These are phyloP conservation scores for Trichaptum fuscoviolaceum DNA, from an alignment of 768 basidiomycete species.

Conservation along the genomic window DNA sequence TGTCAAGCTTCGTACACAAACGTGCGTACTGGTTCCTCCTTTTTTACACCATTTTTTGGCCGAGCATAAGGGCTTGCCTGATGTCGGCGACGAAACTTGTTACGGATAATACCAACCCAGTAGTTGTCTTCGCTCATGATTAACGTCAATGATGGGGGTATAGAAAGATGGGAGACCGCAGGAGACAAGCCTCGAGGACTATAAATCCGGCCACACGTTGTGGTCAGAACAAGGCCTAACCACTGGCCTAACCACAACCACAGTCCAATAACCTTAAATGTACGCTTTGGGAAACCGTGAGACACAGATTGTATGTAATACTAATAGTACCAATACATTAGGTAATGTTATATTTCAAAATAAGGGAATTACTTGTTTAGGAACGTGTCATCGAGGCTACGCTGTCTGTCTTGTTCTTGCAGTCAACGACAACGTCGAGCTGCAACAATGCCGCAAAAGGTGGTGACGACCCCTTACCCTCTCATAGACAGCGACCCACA, in stretches of 20 bases:
- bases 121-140: background rate
- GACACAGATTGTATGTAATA: no score
- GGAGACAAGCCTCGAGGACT: background rate
- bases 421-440: background rate
- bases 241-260: background rate
- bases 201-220: background rate
- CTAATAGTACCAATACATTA: no score
- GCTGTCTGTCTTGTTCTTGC: no score
- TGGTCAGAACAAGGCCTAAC: background rate
- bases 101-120: background rate
- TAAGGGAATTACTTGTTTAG: no score
- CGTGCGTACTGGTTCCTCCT: background rate
- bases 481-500: conserved; percentile 95
- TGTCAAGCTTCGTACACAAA: background rate
- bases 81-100: background rate
- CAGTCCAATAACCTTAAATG: background rate
- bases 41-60: background rate
- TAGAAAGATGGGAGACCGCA: background rate
- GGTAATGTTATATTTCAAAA: background rate
- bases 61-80: background rate
- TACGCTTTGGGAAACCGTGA: background rate
- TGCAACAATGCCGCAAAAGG: conserved; percentile 37
- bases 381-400: no score
- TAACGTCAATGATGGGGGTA: background rate
- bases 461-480: conserved; percentile 67